A percentile compares a stretch with the other conserved stretches of the same genome.
Evolutionary conservation across 441 rosid genomes (phyloP).

Genomic region (Adansonia grandidieri): DNA sequence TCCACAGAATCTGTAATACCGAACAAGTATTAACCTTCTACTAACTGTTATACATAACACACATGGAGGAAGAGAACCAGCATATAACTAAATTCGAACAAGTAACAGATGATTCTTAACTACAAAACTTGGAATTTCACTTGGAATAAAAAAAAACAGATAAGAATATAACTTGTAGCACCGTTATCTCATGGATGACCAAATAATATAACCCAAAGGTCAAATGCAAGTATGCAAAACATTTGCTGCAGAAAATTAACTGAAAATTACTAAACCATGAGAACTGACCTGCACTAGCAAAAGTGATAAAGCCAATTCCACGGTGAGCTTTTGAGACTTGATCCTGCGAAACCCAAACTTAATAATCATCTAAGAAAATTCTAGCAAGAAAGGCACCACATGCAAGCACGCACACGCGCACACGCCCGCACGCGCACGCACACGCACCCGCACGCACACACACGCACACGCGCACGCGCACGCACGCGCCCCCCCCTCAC

Average conservation of each 20-base stretch:
- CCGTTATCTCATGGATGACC: background rate
- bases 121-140: background rate
- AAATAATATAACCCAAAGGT: background rate
- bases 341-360: slow-evolving; percentile 53
- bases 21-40: slow-evolving; percentile 15
- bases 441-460: too few species aligned
- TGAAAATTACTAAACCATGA: slow-evolving; percentile 10
- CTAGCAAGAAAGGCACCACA: background rate
- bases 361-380: slow-evolving; percentile 12
- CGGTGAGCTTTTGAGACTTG: slow-evolving; percentile 85
- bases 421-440: too few species aligned
- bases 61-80: background rate
- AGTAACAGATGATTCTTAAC: background rate
- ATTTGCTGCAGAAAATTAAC: slow-evolving; percentile 9
- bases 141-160: background rate
- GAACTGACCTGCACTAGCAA: slow-evolving; percentile 71
- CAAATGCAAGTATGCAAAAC: background rate
- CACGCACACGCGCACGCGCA: too few species aligned
- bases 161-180: background rate
- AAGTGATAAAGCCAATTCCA: slow-evolving; percentile 94
- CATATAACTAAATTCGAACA: background rate
- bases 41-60: background rate
- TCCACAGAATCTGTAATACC: slow-evolving; percentile 74
- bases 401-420: too few species aligned
- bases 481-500: too few species aligned